A percentile compares a stretch with the other conserved stretches of the same genome.
Evolutionary conservation across 352 stramenopile genomes (phyloP).

Genomic region (Phytophthora cajani): DNA sequence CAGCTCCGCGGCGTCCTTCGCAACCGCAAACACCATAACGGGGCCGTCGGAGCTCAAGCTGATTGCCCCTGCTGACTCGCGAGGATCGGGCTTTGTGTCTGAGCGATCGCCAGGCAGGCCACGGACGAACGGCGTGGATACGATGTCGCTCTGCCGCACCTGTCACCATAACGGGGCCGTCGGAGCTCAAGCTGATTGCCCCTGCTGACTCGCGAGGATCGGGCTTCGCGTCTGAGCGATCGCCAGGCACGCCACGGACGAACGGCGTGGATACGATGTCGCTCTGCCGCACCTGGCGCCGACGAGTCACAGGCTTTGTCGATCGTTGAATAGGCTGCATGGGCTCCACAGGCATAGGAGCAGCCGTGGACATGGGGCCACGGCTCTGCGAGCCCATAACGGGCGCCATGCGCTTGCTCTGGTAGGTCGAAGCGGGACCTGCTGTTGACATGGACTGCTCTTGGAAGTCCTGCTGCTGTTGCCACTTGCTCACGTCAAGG

Average conservation of each 20-base stretch:
- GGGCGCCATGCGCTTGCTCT: constrained; percentile 34
- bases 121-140: constrained; percentile 67
- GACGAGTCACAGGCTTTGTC: constrained; percentile 62
- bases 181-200: constrained; percentile 62
- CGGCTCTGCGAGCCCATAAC: constrained; percentile 69
- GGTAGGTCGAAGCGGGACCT: constrained; percentile 32
- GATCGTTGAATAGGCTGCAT: constrained; percentile 67
- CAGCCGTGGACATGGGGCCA: constrained; percentile 41
- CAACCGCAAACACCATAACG: constrained; percentile 85
- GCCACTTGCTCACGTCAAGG: constrained; percentile 84
- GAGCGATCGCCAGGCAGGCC: constrained; percentile 29
- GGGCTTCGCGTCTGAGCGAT: constrained; percentile 10
- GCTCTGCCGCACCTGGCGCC: constrained; percentile 80
- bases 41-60: constrained; percentile 74
- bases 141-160: constrained; percentile 85
- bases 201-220: constrained; percentile 48
- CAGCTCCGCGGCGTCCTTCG: constrained; percentile 69
- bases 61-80: constrained; percentile 50
- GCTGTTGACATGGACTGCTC: constrained; percentile 47
- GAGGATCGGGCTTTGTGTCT: constrained; percentile 20
- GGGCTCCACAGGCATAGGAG: constrained; percentile 50
- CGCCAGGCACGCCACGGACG: constrained; percentile 38
- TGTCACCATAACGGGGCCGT: constrained; percentile 86
- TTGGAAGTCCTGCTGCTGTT: constrained; percentile 79
- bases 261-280: constrained; percentile 84